Percentiles rank a stretch among this genome's conserved stretches.
These are phyloP conservation scores for Geranium rotundifolium DNA, from an alignment of 345 rosid genomes.

Conservation along the genomic window DNA sequence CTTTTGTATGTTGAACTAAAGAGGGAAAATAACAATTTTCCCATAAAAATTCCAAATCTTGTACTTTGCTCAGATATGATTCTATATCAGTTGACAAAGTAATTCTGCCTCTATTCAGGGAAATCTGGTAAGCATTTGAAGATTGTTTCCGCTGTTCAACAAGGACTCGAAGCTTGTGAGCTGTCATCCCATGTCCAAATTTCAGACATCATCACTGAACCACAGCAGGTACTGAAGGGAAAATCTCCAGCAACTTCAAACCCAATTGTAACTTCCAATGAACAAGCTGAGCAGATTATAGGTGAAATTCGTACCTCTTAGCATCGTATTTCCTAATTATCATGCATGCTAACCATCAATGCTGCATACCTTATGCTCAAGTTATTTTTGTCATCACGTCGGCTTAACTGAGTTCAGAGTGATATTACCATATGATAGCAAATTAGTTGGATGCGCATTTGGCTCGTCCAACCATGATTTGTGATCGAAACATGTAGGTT, in stretches of 20 bases:
- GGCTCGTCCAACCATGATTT: not conserved
- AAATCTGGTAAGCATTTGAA: slow-evolving; percentile 7
- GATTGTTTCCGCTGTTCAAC: slow-evolving; percentile 2
- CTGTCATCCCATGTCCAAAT: slow-evolving; percentile 1
- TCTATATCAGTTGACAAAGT: not conserved
- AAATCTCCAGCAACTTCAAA: not conserved
- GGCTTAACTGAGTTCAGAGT: not conserved
- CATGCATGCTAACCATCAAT: not conserved
- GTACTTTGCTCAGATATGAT: not conserved
- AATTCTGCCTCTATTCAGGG: slow-evolving; percentile 4
- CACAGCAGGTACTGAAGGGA: too few relatives aligned
- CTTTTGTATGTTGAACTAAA: not conserved
- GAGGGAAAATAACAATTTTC: not conserved
- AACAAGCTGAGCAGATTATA: slow-evolving; percentile 1
- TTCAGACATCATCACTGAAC: slow-evolving; percentile 8
- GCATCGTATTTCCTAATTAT: not conserved
- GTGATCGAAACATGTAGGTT: too few relatives aligned
- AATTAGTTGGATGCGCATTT: not conserved
- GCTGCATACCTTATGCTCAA: not conserved
- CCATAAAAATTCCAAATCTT: not conserved
- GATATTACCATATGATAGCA: too few relatives aligned
- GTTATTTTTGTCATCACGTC: not conserved
- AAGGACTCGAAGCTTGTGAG: slow-evolving; percentile 8
- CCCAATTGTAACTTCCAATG: slow-evolving; percentile 12
- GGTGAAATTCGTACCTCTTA: not conserved